A percentile compares a stretch with the other conserved stretches of the same genome.
phyloP scores from a whole-genome alignment of 805 yeast species.

The Cyberlindnera euphorbiae region DNA sequence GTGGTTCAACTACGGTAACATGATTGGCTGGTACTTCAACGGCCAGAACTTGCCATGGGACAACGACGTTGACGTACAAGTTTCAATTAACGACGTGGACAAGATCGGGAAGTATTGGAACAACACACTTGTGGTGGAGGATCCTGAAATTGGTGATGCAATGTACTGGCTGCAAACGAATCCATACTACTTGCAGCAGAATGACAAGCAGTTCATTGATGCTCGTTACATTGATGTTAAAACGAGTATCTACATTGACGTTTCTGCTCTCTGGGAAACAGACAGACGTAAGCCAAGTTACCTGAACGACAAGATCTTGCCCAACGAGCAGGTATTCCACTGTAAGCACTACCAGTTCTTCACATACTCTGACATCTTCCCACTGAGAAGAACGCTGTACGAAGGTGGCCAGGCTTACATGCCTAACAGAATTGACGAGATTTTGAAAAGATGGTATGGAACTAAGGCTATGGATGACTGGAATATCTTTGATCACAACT shows the following conservation, averaged over 20 bases:
- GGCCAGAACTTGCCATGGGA: conserved; percentile 60
- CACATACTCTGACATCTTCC: conserved; percentile 33
- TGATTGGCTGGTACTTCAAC: conserved; percentile 59
- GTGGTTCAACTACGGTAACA: conserved; percentile 63
- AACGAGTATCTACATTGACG: conserved; percentile 46
- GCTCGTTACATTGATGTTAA: conserved; percentile 45
- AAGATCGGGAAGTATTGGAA: conserved; percentile 42
- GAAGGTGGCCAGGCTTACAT: conserved; percentile 45
- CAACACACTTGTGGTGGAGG: conserved; percentile 45
- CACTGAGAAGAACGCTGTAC: conserved; percentile 37
- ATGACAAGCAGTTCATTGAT: conserved; percentile 39
- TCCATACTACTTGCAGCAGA: conserved; percentile 31
- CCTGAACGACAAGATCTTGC: no score
- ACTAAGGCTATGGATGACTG: conserved; percentile 22
- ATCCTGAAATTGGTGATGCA: conserved; percentile 29
- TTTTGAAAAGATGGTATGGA: conserved; percentile 35
- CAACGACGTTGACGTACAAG: conserved; percentile 56
- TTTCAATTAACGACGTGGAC: conserved; percentile 42
- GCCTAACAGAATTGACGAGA: conserved; percentile 34
- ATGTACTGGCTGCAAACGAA: conserved; percentile 31
- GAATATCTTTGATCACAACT: conserved; percentile 22
- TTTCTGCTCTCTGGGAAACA: conserved; percentile 35
- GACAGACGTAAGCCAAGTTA: conserved; percentile 10
- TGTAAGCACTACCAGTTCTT: conserved; percentile 29
- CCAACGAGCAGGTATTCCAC: no score